Conservation (phyloP, 495 filamentous ascomycete species). For the Cryomyces antarcticus region DNA sequence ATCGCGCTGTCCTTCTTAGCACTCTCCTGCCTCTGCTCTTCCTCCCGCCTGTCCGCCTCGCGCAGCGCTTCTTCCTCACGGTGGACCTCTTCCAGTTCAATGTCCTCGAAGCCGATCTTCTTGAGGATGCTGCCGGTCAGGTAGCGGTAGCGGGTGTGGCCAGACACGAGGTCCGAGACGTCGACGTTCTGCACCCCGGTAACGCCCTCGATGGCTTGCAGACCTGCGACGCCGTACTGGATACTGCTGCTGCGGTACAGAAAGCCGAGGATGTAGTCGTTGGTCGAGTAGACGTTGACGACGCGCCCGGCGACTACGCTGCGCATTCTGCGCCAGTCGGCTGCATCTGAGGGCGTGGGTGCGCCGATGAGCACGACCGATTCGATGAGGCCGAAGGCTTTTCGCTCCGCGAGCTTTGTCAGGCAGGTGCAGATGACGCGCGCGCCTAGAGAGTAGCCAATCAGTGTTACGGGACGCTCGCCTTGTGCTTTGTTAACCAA, state of each 20-base stretch:
- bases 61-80: conserved; percentile 35
- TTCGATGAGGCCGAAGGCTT: conserved; percentile 73
- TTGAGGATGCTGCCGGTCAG: conserved; percentile 47
- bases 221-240: conserved; percentile 55
- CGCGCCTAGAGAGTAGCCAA: conserved; percentile 84
- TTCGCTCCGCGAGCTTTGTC: conserved; percentile 48
- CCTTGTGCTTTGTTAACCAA: conserved; percentile 76
- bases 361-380: conserved; percentile 67
- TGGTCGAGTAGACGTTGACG: conserved; percentile 57
- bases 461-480: conserved; percentile 66
- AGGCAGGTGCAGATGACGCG: conserved; percentile 74
- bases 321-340: conserved; percentile 47
- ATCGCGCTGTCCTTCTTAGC: conserved; percentile 19
- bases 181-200: conserved; percentile 57
- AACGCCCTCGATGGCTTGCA: conserved; percentile 43
- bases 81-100: conserved; percentile 33
- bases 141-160: conserved; percentile 52
- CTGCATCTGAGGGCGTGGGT: conserved; percentile 45
- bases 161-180: conserved; percentile 48
- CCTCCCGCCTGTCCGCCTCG: conserved; percentile 36
- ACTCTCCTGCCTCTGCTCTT: conserved; percentile 26
- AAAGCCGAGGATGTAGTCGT: conserved; percentile 60
- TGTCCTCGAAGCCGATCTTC: conserved; percentile 45
- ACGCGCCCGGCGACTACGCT: conserved; percentile 52
- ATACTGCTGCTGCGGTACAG: conserved; percentile 58